phyloP scores from a whole-genome alignment of 768 basidiomycete genomes.

The Serpula lacrymans region DNA sequence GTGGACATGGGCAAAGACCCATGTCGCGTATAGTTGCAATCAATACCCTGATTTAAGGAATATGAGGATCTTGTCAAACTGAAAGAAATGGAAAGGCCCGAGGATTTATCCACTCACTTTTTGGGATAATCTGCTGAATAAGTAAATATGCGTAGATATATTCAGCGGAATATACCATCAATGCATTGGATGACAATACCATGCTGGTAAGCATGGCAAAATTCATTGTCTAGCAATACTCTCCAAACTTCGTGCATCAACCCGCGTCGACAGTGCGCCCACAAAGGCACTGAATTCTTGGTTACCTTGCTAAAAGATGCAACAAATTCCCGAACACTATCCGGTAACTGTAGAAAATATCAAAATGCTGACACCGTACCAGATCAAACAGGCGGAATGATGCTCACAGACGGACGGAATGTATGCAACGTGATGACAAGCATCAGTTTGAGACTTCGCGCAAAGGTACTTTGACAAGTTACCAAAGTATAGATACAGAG shows the following conservation, averaged over 20 bases:
- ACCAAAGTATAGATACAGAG: slow-evolving; percentile 17
- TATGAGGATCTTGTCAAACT: too few species aligned
- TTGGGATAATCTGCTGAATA: slow-evolving; percentile 37
- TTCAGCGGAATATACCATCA: slow-evolving; percentile 15
- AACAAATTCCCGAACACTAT: neutral
- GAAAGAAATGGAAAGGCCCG: neutral
- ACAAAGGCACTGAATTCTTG: slow-evolving; percentile 1
- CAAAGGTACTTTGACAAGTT: slow-evolving; percentile 20
- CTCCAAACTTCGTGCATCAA: slow-evolving; percentile 17
- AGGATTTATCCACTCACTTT: slow-evolving; percentile 21
- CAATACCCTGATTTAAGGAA: slow-evolving; percentile 9
- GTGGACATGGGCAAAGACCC: slow-evolving; percentile 14
- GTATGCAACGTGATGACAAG: slow-evolving; percentile 20
- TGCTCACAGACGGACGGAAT: slow-evolving; percentile 12
- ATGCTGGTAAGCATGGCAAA: slow-evolving; percentile 17
- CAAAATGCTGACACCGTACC: too few species aligned
- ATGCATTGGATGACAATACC: slow-evolving; percentile 20
- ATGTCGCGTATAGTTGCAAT: slow-evolving; percentile 12
- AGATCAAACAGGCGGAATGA: too few species aligned
- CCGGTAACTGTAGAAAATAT: neutral
- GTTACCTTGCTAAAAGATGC: neutral
- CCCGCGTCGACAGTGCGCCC: slow-evolving; percentile 12
- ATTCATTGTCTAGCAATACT: slow-evolving; percentile 16
- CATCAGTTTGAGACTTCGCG: slow-evolving; percentile 2
- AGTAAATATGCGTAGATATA: slow-evolving; percentile 28